phyloP scores from a whole-genome alignment of 208 protist species.

The Trypanosoma melophagium region DNA sequence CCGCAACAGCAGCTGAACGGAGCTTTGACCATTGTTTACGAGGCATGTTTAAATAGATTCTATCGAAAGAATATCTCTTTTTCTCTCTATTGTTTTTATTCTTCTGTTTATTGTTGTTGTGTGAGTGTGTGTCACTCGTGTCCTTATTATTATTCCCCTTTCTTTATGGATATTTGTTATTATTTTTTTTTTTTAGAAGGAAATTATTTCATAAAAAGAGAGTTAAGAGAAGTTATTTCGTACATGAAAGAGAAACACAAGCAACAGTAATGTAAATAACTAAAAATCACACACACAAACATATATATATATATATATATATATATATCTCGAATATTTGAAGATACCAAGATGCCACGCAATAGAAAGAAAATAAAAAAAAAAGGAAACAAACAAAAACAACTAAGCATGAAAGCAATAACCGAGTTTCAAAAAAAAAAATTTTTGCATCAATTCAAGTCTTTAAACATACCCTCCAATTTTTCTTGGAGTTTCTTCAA shows the following conservation, averaged over 20 bases:
- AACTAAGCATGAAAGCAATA: no score
- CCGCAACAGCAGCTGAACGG: no score
- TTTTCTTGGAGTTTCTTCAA: slow-evolving; percentile 22
- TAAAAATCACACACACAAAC: no score
- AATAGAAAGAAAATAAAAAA: slow-evolving; percentile 15
- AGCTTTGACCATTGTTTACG: neutral
- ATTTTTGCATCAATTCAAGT: slow-evolving; percentile 15
- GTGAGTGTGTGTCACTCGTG: neutral
- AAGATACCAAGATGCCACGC: slow-evolving; percentile 5
- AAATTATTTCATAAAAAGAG: no score
- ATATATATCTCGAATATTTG: no score
- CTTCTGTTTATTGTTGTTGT: neutral
- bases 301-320: no score
- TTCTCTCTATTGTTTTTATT: neutral
- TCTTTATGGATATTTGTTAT: no score
- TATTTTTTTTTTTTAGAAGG: no score
- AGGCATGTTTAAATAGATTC: neutral
- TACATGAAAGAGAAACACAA: no score
- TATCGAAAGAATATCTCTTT: neutral
- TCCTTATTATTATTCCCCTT: neutral
- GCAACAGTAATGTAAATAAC: no score
- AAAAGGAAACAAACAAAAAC: slow-evolving; percentile 1
- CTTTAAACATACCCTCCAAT: slow-evolving; percentile 15
- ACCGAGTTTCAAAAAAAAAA: slow-evolving; percentile 4
- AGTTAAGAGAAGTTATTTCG: no score